phyloP scores from a whole-genome alignment of 805 yeast species.

The Yamadazyma laniorum region DNA sequence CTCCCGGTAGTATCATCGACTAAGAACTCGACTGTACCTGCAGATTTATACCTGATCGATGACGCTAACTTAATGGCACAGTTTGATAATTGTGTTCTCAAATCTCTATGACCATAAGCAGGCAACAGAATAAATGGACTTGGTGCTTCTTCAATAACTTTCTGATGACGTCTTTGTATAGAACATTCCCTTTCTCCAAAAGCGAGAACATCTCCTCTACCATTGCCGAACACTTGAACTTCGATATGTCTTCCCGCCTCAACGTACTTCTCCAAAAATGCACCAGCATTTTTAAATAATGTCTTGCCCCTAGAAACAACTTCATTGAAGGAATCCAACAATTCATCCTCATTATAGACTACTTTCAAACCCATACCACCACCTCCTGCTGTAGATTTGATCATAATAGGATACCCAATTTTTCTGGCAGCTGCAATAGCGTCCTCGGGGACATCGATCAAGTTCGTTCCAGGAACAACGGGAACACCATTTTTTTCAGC shows the following conservation, averaged over 20 bases:
- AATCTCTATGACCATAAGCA: conserved; percentile 52
- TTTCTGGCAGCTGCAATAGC: conserved; percentile 71
- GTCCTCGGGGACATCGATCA: conserved; percentile 66
- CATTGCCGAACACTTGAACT: conserved; percentile 95
- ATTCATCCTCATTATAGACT: conserved; percentile 76
- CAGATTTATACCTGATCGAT: conserved; percentile 85
- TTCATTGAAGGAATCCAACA: conserved; percentile 77
- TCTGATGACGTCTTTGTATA: conserved; percentile 94
- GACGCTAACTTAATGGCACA: conserved; percentile 84
- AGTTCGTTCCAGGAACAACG: conserved; percentile 90
- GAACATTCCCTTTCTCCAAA: conserved; percentile 98
- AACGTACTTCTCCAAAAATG: conserved; percentile 91
- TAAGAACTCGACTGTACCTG: conserved; percentile 96
- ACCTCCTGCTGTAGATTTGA: conserved; percentile 97
- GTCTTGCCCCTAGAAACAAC: conserved; percentile 92
- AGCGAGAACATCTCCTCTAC: conserved; percentile 86
- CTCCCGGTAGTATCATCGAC: conserved; percentile 83
- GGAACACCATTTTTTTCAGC: conserved; percentile 91
- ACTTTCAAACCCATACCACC: conserved; percentile 98
- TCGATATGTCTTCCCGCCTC: conserved; percentile 96
- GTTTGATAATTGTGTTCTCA: conserved; percentile 67
- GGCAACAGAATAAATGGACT: conserved; percentile 67
- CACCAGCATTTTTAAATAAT: conserved; percentile 93
- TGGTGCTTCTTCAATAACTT: conserved; percentile 94
- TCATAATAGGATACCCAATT: conserved; percentile 87